A percentile compares a stretch with the other conserved stretches of the same genome.
These are phyloP conservation scores for Annulohypoxylon nitens DNA, from an alignment of 495 filamentous ascomycete genomes.

Conservation along the genomic window DNA sequence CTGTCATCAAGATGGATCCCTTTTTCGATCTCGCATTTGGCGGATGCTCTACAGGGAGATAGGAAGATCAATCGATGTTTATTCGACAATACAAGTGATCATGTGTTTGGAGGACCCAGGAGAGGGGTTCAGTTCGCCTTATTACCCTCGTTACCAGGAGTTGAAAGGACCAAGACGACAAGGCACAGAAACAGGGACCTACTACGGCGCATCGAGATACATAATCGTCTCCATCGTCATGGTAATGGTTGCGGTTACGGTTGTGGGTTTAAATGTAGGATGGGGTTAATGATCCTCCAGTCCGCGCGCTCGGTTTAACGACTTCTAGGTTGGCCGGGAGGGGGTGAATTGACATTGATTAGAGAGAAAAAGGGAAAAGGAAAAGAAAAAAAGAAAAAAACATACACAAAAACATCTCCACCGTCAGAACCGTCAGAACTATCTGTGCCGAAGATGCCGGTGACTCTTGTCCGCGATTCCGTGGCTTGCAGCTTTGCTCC, in stretches of 20 bases:
- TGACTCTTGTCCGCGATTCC: conserved; percentile 42
- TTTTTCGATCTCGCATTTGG: conserved; percentile 46
- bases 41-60: conserved; percentile 41
- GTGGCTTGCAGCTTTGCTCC: conserved; percentile 42
- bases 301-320: conserved; percentile 28
- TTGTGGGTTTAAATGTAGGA: background rate
- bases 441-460: conserved; percentile 48
- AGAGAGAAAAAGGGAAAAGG: background rate
- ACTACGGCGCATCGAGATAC: conserved; percentile 39
- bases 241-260: background rate
- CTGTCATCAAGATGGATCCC: conserved; percentile 39
- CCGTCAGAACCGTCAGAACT: conserved; percentile 34
- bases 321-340: conserved; percentile 4
- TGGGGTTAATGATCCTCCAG: background rate
- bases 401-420: conserved; percentile 22
- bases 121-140: conserved; percentile 40
- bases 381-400: background rate
- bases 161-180: conserved; percentile 34
- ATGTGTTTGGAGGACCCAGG: conserved; percentile 42
- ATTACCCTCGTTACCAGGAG: conserved; percentile 35
- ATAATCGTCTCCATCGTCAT: conserved; percentile 1
- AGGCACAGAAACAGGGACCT: conserved; percentile 16
- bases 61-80: conserved; percentile 42
- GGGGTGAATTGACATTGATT: conserved; percentile 29
- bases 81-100: conserved; percentile 41